Base-by-base conservation (phyloP, 1,284 basidiomycete species). In the Entoloma clypeatum region DNA sequence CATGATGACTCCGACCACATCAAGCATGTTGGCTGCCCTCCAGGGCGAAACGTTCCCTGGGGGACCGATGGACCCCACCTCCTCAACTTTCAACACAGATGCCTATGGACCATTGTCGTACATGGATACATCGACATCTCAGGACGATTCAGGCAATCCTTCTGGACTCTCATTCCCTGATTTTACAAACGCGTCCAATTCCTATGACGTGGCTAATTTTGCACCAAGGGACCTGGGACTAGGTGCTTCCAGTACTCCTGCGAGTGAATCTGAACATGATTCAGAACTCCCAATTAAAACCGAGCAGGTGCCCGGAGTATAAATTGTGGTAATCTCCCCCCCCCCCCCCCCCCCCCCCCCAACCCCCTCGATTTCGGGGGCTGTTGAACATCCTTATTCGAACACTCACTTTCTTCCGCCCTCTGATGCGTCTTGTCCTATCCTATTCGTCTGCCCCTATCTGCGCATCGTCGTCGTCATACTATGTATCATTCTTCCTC, bases 11-110 rank as follows among this genome's bases (percentile, higher is more conserved):
- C 86, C 86, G 9, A 90, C 87, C 16, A 89, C 86, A 19, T 86
- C 86, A 38, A 88, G 83, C 62, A 90, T 90, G 86, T 75, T 90
- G 48, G 86, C 86, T 33, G 86, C 85, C 7, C 69, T 90, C 48
- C 86, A 86, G 57, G 76, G 81, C 34, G 86, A 88, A 44, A 58
- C 77, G 21, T 89, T 85, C 65, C 69, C 75, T 8, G 50, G 72
- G 27, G 74, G 74, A 43, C 67, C 80, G 36, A 67, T 86, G 53
- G 85, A 87, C 58, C 71, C 77, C 9, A 61, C 75, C 41, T 62
- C 75, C 33, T 71, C 74, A 7, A 65, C 68, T 19, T 87, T 84
- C 58, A 76, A 72, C 55, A 57, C 78, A 19, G 84, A 86, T 57
- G 74, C 76, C 17, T 87, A 84, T 59, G 74, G 73, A 38, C 68